Conservation (phyloP, 1,284 basidiomycete species). For the Meira miltonrushii region DNA sequence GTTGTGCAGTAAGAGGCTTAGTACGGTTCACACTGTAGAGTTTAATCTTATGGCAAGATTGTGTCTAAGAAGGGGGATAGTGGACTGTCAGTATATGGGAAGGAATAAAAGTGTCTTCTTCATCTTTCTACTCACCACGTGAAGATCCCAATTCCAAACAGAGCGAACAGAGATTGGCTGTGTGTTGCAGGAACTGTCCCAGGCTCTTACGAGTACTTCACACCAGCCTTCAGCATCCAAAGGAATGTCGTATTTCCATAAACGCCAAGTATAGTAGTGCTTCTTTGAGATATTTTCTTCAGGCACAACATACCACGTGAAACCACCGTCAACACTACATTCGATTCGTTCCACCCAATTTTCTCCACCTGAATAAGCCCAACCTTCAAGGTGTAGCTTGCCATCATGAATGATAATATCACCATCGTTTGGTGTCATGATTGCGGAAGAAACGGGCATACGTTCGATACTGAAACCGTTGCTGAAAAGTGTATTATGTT, state of each 20-base stretch:
- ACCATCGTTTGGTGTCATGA: not conserved
- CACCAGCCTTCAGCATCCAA: not conserved
- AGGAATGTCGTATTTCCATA: not conserved
- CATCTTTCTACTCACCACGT: slow-evolving; percentile 1
- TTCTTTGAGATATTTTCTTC: slow-evolving; percentile 4
- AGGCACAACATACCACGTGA: not conserved
- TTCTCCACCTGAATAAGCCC: slow-evolving; percentile 5
- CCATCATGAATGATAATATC: slow-evolving; percentile 4
- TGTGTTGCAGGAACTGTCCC: slow-evolving; percentile 5
- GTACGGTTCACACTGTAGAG: slow-evolving; percentile 6
- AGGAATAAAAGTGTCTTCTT: not conserved
- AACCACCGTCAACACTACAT: not conserved
- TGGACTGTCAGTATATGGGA: no score
- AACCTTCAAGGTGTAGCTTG: not conserved
- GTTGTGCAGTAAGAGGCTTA: slow-evolving; percentile 1
- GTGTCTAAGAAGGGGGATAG: not conserved
- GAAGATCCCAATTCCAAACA: slow-evolving; percentile 8
- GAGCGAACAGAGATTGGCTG: not conserved
- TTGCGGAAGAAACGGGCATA: slow-evolving; percentile 5
- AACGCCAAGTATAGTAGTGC: slow-evolving; percentile 6
- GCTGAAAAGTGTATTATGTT: slow-evolving; percentile 2
- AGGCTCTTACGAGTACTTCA: not conserved
- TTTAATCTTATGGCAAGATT: slow-evolving; percentile 5
- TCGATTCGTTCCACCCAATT: slow-evolving; percentile 8
- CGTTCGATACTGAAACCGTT: slow-evolving; percentile 7